A percentile compares a stretch with the other conserved stretches of the same genome.
Conservation (phyloP, 202 grass and related monocot genomes). For the Setaria italica region DNA sequence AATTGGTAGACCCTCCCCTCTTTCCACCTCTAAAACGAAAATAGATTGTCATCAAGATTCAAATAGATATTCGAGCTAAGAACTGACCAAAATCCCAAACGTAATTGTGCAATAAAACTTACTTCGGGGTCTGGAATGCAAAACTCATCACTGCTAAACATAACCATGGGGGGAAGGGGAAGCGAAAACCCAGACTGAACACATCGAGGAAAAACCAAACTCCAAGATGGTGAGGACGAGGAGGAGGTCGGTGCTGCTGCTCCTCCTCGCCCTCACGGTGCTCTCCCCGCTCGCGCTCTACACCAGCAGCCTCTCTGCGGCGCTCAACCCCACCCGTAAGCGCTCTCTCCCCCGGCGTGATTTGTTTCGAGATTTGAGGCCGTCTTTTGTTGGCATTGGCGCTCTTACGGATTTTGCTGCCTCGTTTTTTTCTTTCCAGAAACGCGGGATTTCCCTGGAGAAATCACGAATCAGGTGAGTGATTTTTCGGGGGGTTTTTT, state of each 20-base stretch:
- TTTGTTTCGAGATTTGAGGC: constrained; percentile 44
- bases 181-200: neutral
- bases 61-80: too few species aligned
- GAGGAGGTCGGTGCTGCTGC: constrained; percentile 45
- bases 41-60: too few species aligned
- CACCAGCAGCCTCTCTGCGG: constrained; percentile 30
- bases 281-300: constrained; percentile 64
- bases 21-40: too few species aligned
- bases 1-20: too few species aligned
- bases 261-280: constrained; percentile 61
- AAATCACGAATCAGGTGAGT: constrained; percentile 42
- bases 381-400: constrained; percentile 28
- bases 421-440: constrained; percentile 9
- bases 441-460: constrained; percentile 7
- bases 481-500: neutral
- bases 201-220: constrained; percentile 5
- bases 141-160: neutral
- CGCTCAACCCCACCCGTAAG: constrained; percentile 52
- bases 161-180: neutral
- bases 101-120: neutral
- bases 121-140: neutral
- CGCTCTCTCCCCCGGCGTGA: neutral
- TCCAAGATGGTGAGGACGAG: constrained; percentile 26
- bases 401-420: constrained; percentile 8
- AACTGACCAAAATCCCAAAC: too few species aligned